Evolutionary conservation across 2,329 filamentous ascomycete genomes (phyloP).

Genomic region (Coniella lustricola): DNA sequence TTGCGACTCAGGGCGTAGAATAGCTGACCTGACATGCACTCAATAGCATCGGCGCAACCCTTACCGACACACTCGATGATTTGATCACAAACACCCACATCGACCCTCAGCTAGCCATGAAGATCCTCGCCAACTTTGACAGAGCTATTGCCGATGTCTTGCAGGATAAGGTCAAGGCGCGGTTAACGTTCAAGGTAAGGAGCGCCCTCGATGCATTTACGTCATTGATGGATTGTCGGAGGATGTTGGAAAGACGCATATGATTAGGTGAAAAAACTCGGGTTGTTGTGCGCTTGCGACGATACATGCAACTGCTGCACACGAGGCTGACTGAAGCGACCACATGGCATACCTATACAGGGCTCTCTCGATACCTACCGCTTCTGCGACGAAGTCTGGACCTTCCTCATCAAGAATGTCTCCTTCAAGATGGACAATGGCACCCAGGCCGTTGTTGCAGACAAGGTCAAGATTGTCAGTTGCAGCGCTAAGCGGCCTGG

Average conservation of each 20-base stretch:
- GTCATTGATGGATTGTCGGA: background rate
- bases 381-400: slow-evolving; percentile 99
- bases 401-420: slow-evolving; percentile 96
- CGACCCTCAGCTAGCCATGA: slow-evolving; percentile 97
- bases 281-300: background rate
- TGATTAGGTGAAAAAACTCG: too few relatives aligned
- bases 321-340: slow-evolving; percentile 5
- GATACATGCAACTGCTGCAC: background rate
- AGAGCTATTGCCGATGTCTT: slow-evolving; percentile 85
- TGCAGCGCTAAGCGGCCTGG: slow-evolving; percentile 77
- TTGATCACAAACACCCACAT: slow-evolving; percentile 91
- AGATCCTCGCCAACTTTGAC: slow-evolving; percentile 94
- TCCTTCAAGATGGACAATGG: slow-evolving; percentile 94
- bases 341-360: slow-evolving; percentile 38
- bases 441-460: slow-evolving; percentile 65
- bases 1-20: slow-evolving; percentile 19
- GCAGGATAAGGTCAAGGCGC: slow-evolving; percentile 84
- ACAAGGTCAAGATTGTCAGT: slow-evolving; percentile 97
- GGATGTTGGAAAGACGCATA: background rate
- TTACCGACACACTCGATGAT: slow-evolving; percentile 96
- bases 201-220: background rate
- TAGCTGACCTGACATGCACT: slow-evolving; percentile 12
- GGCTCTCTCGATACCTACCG: slow-evolving; percentile 96
- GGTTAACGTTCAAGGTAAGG: slow-evolving; percentile 87
- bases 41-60: slow-evolving; percentile 76